phyloP scores from a whole-genome alignment of 805 yeast genomes.

The Metschnikowia shivogae region DNA sequence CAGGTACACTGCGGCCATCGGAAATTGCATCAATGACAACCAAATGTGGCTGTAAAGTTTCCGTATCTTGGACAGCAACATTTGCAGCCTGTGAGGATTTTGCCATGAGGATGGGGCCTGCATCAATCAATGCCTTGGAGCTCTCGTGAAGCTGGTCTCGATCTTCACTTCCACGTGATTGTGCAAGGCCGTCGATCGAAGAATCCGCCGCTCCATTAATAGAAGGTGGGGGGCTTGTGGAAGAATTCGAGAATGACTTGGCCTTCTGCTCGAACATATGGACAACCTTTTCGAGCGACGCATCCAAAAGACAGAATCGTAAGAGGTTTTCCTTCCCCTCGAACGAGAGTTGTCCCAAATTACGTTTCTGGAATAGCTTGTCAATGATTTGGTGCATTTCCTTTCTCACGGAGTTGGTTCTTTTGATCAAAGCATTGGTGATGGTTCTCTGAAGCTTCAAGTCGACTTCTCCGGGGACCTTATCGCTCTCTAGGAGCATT shows the following conservation, averaged over 20 bases:
- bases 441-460: slow-evolving; percentile 41
- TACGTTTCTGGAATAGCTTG: slow-evolving; percentile 43
- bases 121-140: slow-evolving; percentile 46
- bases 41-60: slow-evolving; percentile 54
- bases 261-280: slow-evolving; percentile 46
- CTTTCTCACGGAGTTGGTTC: slow-evolving; percentile 46
- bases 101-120: slow-evolving; percentile 47
- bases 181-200: not conserved
- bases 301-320: slow-evolving; percentile 51
- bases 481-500: slow-evolving; percentile 39
- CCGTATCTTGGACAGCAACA: slow-evolving; percentile 1
- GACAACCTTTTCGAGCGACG: slow-evolving; percentile 49
- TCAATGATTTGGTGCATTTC: slow-evolving; percentile 53
- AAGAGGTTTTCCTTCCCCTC: slow-evolving; percentile 54
- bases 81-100: slow-evolving; percentile 7
- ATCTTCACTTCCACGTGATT: not conserved
- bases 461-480: slow-evolving; percentile 25
- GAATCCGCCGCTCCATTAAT: slow-evolving; percentile 2
- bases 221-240: slow-evolving; percentile 16
- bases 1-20: slow-evolving; percentile 48
- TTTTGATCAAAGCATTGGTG: slow-evolving; percentile 47
- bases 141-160: slow-evolving; percentile 42
- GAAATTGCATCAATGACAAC: slow-evolving; percentile 65
- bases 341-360: slow-evolving; percentile 43
- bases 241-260: slow-evolving; percentile 16